phyloP scores from a whole-genome alignment of 2,329 filamentous ascomycete genomes.

The Didymella keratinophila region DNA sequence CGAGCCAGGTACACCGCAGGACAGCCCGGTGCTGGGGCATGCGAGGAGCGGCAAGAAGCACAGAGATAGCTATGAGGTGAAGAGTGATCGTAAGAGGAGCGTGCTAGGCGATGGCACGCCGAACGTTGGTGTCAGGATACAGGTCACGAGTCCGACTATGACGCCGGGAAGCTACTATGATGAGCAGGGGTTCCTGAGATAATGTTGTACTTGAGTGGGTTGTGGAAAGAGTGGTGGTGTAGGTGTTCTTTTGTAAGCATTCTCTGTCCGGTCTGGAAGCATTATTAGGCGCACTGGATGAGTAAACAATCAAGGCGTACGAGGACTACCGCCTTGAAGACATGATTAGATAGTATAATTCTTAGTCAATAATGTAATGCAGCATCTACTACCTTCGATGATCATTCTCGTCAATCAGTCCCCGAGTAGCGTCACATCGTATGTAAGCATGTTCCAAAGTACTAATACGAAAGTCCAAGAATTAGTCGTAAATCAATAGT shows the following conservation, averaged over 20 bases:
- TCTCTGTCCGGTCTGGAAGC: not conserved
- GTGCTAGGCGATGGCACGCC: slow-evolving; percentile 31
- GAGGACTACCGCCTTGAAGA: not conserved
- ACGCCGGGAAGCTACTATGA: slow-evolving; percentile 48
- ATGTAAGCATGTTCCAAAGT: not conserved
- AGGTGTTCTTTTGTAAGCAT: not conserved
- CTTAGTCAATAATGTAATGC: slow-evolving; percentile 19
- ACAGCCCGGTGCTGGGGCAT: not conserved
- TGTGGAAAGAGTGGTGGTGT: not conserved
- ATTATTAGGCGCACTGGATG: not conserved
- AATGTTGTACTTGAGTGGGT: not conserved
- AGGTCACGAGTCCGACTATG: slow-evolving; percentile 26
- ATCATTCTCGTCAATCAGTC: not conserved
- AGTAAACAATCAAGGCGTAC: too few species aligned
- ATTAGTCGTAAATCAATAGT: not conserved
- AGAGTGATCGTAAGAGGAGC: slow-evolving; percentile 27
- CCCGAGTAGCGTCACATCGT: not conserved
- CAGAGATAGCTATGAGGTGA: not conserved
- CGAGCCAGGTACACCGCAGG: not conserved
- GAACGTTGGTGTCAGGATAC: slow-evolving; percentile 33
- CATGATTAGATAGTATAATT: slow-evolving; percentile 14
- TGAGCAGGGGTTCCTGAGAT: slow-evolving; percentile 41
- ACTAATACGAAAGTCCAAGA: not conserved
- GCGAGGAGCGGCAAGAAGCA: not conserved
- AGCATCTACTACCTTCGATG: slow-evolving; percentile 4